Percentiles rank a stretch among this genome's conserved stretches.
Evolutionary conservation across 2,329 filamentous ascomycete genomes (phyloP).

Genomic region (Sclerotinia borealis): DNA sequence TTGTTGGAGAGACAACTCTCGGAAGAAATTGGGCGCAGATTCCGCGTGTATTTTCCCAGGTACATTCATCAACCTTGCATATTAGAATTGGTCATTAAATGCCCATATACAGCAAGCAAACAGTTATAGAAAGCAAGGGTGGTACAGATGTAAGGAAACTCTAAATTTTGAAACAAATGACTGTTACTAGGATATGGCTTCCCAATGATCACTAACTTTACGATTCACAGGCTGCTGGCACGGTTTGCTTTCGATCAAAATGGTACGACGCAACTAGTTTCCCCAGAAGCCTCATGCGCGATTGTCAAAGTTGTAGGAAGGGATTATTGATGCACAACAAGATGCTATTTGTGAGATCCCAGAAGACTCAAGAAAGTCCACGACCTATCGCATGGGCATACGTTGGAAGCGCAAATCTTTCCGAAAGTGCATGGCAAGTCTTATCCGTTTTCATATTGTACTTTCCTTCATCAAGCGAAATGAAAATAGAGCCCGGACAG

Average conservation of each 20-base stretch:
- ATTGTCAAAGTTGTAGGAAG: constrained; percentile 64
- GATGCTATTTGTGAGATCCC: constrained; percentile 48
- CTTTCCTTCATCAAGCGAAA: background rate
- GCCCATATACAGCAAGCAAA: constrained; percentile 39
- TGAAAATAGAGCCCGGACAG: background rate
- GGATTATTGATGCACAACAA: constrained; percentile 89
- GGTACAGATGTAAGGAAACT: constrained; percentile 46
- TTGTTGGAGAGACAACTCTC: constrained; percentile 21
- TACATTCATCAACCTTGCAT: constrained; percentile 13
- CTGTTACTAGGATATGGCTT: background rate
- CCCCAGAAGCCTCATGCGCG: constrained; percentile 63
- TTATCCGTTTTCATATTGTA: background rate
- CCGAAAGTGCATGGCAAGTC: constrained; percentile 83
- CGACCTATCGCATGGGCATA: constrained; percentile 64
- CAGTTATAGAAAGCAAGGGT: constrained; percentile 59
- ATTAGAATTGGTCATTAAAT: background rate
- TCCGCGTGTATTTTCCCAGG: constrained; percentile 79
- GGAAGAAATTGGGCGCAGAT: constrained; percentile 39
- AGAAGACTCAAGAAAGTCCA: background rate
- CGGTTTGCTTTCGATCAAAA: constrained; percentile 69
- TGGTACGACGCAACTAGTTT: constrained; percentile 67
- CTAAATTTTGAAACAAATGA: background rate
- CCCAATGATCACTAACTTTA: background rate
- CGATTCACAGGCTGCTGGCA: constrained; percentile 58
- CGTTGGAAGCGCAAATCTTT: constrained; percentile 84